Conservation (phyloP, 1,139 yeast genomes). For the Suhomyces bolitotheri region DNA sequence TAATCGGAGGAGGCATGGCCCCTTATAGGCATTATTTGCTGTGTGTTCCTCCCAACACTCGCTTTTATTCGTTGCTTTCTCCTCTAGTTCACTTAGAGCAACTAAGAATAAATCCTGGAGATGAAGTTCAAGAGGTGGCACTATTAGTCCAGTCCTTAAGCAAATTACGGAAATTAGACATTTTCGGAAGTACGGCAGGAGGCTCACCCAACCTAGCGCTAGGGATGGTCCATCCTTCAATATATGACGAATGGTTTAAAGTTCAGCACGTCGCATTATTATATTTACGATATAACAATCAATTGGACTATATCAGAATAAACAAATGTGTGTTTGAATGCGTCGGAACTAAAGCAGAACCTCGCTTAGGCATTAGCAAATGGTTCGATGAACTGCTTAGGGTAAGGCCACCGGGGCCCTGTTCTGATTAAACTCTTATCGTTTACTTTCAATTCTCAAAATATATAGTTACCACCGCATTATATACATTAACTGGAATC, state of each 20-base stretch:
- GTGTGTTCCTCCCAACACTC: slow-evolving; percentile 12
- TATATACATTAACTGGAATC: too few relatives aligned
- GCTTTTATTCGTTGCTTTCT: slow-evolving; percentile 10
- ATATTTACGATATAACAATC: slow-evolving; percentile 27
- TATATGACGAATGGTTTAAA: slow-evolving; percentile 58
- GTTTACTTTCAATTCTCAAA: too few relatives aligned
- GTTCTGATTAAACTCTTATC: slow-evolving; percentile 1
- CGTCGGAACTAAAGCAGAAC: slow-evolving; percentile 27
- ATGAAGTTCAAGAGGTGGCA: slow-evolving; percentile 27
- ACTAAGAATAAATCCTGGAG: slow-evolving; percentile 43
- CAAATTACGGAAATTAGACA: slow-evolving; percentile 38
- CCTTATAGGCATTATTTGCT: slow-evolving; percentile 10
- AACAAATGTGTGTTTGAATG: slow-evolving; percentile 37
- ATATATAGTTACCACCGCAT: too few relatives aligned
- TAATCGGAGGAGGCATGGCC: slow-evolving; percentile 6
- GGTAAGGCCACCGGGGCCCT: neutral
- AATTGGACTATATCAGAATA: slow-evolving; percentile 46
- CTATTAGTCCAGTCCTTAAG: slow-evolving; percentile 28
- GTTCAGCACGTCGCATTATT: slow-evolving; percentile 54
- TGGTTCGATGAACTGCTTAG: slow-evolving; percentile 38
- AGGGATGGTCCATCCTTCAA: slow-evolving; percentile 54
- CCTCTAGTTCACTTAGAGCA: slow-evolving; percentile 27
- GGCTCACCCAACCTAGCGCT: slow-evolving; percentile 58
- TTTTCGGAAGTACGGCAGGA: slow-evolving; percentile 53
- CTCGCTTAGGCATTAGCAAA: slow-evolving; percentile 37